Conservation (phyloP, 2,329 filamentous ascomycete genomes). For the Curvularia sp. region DNA sequence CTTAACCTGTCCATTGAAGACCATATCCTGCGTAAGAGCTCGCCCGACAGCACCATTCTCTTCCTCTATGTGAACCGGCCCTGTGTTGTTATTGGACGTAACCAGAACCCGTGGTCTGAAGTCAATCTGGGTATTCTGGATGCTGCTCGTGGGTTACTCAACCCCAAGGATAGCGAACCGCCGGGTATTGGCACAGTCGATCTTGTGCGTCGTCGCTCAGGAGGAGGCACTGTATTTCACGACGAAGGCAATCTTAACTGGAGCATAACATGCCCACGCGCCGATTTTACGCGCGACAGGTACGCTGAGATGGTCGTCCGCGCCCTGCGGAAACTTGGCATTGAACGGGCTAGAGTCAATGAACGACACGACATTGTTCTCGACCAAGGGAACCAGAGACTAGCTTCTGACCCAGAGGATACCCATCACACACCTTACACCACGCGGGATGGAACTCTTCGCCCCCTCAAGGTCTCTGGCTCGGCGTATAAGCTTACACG, state of each 20-base stretch:
- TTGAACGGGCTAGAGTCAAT: conserved; percentile 75
- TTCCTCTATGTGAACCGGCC: conserved; percentile 89
- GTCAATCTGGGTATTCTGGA: conserved; percentile 73
- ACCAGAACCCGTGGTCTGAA: conserved; percentile 98
- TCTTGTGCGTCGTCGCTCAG: conserved; percentile 83
- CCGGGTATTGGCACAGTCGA: conserved; percentile 56
- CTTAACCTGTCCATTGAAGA: conserved; percentile 95
- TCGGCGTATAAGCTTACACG: conserved; percentile 94
- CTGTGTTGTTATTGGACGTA: conserved; percentile 89
- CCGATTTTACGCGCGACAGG: conserved; percentile 78
- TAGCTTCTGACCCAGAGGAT: conserved; percentile 44
- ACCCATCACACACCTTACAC: conserved; percentile 56
- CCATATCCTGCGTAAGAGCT: conserved; percentile 78
- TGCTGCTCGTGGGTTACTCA: conserved; percentile 40
- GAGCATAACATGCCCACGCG: conserved; percentile 83
- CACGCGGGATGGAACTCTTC: conserved; percentile 37
- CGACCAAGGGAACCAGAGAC: conserved; percentile 54
- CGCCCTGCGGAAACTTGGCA: conserved; percentile 70
- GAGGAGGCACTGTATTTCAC: conserved; percentile 93
- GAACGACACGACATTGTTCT: conserved; percentile 92
- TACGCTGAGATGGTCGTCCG: conserved; percentile 93
- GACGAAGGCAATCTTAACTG: conserved; percentile 94
- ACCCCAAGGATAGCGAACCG: conserved; percentile 43
- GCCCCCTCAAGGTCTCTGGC: conserved; percentile 79
- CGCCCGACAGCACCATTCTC: conserved; percentile 75